Evolutionary conservation across 768 basidiomycete species (phyloP), one percentile per base, ranked within the genome.

Genomic region (Russula brevipes): DNA sequence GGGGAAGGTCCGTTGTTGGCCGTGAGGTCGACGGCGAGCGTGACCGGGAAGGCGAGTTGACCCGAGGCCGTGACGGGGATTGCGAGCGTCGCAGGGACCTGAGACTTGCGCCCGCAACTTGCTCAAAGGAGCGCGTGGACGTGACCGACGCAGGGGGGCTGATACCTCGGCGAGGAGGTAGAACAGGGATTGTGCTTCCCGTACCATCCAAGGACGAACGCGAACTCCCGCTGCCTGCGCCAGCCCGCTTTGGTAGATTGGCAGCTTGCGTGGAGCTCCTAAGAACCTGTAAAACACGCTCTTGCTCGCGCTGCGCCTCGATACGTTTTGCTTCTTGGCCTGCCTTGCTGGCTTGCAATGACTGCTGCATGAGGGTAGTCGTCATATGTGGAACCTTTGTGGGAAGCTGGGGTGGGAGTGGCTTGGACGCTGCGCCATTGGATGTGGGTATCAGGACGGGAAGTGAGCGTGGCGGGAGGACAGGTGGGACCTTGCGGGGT

Each of bases 311-410:
- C 65, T 82, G 79, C 46, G 82, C 83, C 68, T 90, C 86, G 0
- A 82, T 85, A 53, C 82, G 81, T 73, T 89, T 88, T 73, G 89
- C 76, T 4, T 80, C 81, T 71, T 88, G 85, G 1, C 82, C 89
- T 0, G 82, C 81, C 69, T 88, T 88, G 61, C 82, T 85, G 6
- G 90, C 90, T 57, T 87, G 84, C 0, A 92, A 75, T 24, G 83
- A 85, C 72, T 91, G 88, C 63, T 81, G 81, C 76, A 89, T 89
- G n/a, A 89, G 74, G 0, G 81, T 79, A 11, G 84, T 86, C 30
- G 83, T 84, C 35, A 83, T 73, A 58, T 88, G 86, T 60, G 75
- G 64, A 65, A 70, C 55, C 19, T 69, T 69, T 7, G 71, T 60
- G 2, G 67, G 59, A n/a, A 59, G 65, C 41, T 59, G 68, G 4